Base-by-base conservation (phyloP, 305 asterid genomes). In the Fraxinus platypoda region DNA sequence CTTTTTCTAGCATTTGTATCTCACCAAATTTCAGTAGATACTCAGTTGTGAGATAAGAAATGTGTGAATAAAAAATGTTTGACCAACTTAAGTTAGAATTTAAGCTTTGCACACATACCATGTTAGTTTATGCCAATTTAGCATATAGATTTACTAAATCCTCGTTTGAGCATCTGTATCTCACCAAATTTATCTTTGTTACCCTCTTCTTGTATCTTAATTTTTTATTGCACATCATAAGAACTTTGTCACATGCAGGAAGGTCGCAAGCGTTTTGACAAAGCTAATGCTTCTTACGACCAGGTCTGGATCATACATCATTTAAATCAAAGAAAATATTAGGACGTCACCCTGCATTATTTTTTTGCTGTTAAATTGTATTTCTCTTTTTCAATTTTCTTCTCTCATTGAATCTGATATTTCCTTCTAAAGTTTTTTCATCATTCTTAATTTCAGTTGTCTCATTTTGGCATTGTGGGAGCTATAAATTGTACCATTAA, bases 191-290 rank as follows among this genome's bases (percentile, higher is more conserved):
- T 78, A 28, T 28, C 26, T 37, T 15, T 72, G 30, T 34, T 35
- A 57, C 43, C 72, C 31, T 41, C 35, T 81, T 66, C 34, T 66
- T 59, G 25, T 64, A 78, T 81, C 34, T 73, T 31, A 15, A 37
- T 43, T 76, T 74, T 78, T 59, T 59, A 62, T 77, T 83, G 88
- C 80, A 85, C 89, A 76, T 84, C 43, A 46, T 82, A 68, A 81
- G 81, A 72, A 37, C 78, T 79, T 84, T 79, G 78, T 64, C 85
- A 81, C 23, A 77, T 81, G 84, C 97, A 96, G 99, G 99, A 96
- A 86, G 94, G 97, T 84, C 98, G 90, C 88, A 96, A 94, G 90
- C 98, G 98, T 85, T 96, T 94, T 87, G 99, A 94, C 88, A 96
- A 96, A 86, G 98, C 97, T 76, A 92, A 90, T 85, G 90, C 89